These are phyloP conservation scores for Adansonia gregorii DNA, from an alignment of 441 rosid species.

Conservation along the genomic window DNA sequence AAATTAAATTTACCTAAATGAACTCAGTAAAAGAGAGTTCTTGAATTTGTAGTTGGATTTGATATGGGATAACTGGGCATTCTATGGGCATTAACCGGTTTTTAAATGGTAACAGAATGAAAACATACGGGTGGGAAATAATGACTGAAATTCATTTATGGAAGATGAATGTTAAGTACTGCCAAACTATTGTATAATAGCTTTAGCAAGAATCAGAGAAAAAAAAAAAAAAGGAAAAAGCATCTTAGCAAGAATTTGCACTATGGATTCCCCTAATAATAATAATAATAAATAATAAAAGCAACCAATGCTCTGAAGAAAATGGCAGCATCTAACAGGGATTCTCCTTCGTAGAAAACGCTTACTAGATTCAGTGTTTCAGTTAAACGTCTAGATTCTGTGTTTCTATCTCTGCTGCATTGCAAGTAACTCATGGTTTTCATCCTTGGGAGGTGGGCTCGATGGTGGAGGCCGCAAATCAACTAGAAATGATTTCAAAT, in stretches of 20 bases:
- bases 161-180: background rate
- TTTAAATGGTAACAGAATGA: background rate
- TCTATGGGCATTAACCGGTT: background rate
- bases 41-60: background rate
- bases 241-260: background rate
- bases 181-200: background rate
- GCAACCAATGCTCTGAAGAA: conserved; percentile 5
- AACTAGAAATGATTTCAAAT: conserved; percentile 57
- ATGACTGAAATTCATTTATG: background rate
- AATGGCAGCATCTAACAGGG: background rate
- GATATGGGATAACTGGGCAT: background rate
- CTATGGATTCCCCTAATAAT: background rate
- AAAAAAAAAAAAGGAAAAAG: too few relatives aligned
- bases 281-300: background rate
- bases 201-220: background rate
- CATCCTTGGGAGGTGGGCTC: background rate
- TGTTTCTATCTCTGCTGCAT: background rate
- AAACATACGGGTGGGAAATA: background rate
- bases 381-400: background rate
- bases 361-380: background rate
- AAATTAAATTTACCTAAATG: too few relatives aligned
- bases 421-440: background rate
- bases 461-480: conserved; percentile 33
- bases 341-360: background rate
- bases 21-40: background rate